Evolutionary conservation across 2,329 filamentous ascomycete species (phyloP).

Genomic region (Verticillium nonalfalfae): DNA sequence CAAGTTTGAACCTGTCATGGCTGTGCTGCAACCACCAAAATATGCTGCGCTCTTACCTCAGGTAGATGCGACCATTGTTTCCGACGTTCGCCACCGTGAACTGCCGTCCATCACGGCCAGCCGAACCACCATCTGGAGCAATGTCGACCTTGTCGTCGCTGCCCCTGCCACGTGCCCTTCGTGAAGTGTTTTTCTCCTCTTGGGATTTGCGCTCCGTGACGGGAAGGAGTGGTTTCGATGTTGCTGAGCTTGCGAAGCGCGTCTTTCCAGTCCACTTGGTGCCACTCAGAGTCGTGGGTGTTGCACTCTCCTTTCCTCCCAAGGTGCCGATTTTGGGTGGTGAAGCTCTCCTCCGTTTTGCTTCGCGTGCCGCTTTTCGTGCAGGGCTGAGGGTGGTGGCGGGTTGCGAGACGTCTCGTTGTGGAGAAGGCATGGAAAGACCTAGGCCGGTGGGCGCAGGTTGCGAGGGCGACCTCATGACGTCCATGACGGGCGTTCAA

Average conservation of each 20-base stretch:
- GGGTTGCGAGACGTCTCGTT: constrained; percentile 5
- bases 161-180: constrained; percentile 40
- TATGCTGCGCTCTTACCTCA: constrained; percentile 51
- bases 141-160: constrained; percentile 51
- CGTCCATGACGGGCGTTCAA: constrained; percentile 14
- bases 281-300: background rate
- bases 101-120: constrained; percentile 59
- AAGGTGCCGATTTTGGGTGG: constrained; percentile 12
- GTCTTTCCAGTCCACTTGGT: constrained; percentile 17
- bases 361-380: constrained; percentile 4
- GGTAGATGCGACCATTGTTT: constrained; percentile 75
- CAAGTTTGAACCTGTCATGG: too few relatives aligned
- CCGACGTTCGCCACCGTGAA: constrained; percentile 79
- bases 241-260: constrained; percentile 16
- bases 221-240: constrained; percentile 33
- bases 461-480: constrained; percentile 13
- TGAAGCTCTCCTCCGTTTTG: constrained; percentile 8
- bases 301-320: constrained; percentile 13
- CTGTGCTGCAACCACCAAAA: background rate
- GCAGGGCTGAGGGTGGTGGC: constrained; percentile 5
- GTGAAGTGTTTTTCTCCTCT: constrained; percentile 26
- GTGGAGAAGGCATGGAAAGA: background rate
- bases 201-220: constrained; percentile 39
- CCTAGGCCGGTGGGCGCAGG: background rate
- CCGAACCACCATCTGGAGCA: constrained; percentile 54